Percentiles rank a stretch among this genome's conserved stretches.
Conservation (phyloP, 202 grass and related monocot genomes). For the Carex arenaria region DNA sequence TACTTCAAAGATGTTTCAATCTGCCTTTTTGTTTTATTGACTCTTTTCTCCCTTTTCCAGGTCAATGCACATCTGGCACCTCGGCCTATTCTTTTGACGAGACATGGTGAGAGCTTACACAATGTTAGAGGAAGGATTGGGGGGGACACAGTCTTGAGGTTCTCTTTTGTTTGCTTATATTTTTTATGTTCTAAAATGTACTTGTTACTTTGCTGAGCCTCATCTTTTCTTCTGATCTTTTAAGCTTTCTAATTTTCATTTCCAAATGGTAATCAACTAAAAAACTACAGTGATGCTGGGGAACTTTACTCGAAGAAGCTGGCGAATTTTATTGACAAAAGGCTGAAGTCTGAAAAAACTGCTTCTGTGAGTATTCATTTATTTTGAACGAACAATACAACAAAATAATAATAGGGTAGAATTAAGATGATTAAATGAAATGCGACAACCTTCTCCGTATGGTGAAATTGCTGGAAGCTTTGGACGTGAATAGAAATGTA, state of each 20-base stretch:
- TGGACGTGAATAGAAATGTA: background rate
- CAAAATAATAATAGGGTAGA: background rate
- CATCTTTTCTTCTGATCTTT: slow-evolving; percentile 24
- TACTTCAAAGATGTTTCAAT: background rate
- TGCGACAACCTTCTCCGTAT: background rate
- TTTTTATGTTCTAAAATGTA: slow-evolving; percentile 24
- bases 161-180: slow-evolving; percentile 29
- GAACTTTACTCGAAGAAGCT: slow-evolving; percentile 95
- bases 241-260: background rate
- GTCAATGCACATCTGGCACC: slow-evolving; percentile 95
- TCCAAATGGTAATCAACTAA: background rate
- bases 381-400: background rate
- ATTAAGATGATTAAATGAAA: background rate
- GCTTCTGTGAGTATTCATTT: slow-evolving; percentile 71
- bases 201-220: background rate
- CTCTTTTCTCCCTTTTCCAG: slow-evolving; percentile 32
- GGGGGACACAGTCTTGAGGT: slow-evolving; percentile 94
- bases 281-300: slow-evolving; percentile 63
- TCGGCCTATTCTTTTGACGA: slow-evolving; percentile 91
- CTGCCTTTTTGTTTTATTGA: background rate
- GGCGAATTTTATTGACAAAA: slow-evolving; percentile 82
- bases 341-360: slow-evolving; percentile 83
- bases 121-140: slow-evolving; percentile 97
- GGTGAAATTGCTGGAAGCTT: background rate
- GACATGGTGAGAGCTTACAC: slow-evolving; percentile 94